Evolutionary conservation across 2,329 filamentous ascomycete species (phyloP), one percentile per base, ranked within the genome.

Genomic region (Emmonsiellopsis sp.): DNA sequence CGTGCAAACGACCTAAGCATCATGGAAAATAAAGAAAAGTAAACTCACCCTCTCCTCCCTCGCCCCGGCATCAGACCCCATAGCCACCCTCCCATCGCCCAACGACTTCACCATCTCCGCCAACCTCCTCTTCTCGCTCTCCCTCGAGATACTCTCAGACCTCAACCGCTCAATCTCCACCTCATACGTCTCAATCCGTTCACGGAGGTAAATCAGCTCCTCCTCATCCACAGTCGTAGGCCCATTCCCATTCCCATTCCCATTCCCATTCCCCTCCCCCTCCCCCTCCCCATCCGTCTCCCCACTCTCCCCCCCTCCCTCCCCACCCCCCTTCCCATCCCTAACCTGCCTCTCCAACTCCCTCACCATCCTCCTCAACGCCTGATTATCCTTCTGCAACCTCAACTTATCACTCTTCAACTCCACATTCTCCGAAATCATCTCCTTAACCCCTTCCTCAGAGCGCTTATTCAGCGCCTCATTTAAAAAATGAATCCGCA

Each of bases 361-460:
- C 63, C 91, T 88, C 54, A 95, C 79, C 59, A 87, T 85, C 57
- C 86, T 84, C 20, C 89, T 84, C 53, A 97, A 70, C 16, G 84
- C 78, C 67, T 94, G 93, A 66, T 89, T 93, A 64, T 98, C 93
- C 59, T 94, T 89, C 69, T 95, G 89, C 54, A 93, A 79, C 37
- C 93, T 88, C 3, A 92, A 84, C 44, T 96, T 81, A 56, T 88
- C 89, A 0, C 92, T 95, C 70, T 94, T 93, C 48, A 97, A 79
- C 67, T 96, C 90, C 4, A 97, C 92, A 63, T 96, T 98, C 70
- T 96, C 92, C 44, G 89, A 90, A 62, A 97, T 95, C 85, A 96
- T 94, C 68, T 96, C 92, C 72, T 95, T 95, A 67, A 98, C 86
- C 58, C 91, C 90, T 72, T 97, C 92, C 67, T 97, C 92, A 1